phyloP scores from a whole-genome alignment of 768 basidiomycete genomes.

The Cystobasidium onofrii region DNA sequence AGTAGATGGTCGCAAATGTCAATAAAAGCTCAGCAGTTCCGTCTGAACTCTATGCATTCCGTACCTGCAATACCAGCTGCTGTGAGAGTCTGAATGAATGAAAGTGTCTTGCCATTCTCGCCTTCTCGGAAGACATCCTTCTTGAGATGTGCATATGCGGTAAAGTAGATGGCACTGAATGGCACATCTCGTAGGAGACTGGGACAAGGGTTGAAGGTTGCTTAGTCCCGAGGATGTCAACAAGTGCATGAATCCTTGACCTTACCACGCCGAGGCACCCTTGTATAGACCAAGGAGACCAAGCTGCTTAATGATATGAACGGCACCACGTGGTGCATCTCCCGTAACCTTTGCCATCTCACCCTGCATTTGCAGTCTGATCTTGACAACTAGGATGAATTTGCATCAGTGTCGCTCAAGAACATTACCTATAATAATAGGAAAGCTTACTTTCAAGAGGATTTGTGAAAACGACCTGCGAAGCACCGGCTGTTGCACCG shows the following conservation, averaged over 20 bases:
- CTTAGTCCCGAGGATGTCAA: too few species aligned
- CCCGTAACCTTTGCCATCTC: slow-evolving; percentile 71
- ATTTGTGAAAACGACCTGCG: slow-evolving; percentile 98
- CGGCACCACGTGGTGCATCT: slow-evolving; percentile 64
- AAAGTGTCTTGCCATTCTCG: slow-evolving; percentile 83
- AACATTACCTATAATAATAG: too few species aligned
- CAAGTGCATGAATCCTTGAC: not conserved
- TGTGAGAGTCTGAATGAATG: slow-evolving; percentile 77
- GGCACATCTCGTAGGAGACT: slow-evolving; percentile 82
- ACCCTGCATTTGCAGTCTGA: slow-evolving; percentile 88
- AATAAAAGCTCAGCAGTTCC: not conserved
- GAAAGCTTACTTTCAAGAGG: slow-evolving; percentile 73
- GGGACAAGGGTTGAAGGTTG: too few species aligned
- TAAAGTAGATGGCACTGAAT: slow-evolving; percentile 64
- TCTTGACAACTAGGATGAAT: slow-evolving; percentile 49
- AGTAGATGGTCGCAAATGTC: not conserved
- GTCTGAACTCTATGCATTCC: slow-evolving; percentile 42
- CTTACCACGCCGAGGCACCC: slow-evolving; percentile 73
- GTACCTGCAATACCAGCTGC: slow-evolving; percentile 84
- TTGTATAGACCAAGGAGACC: slow-evolving; percentile 87
- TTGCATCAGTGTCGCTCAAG: not conserved
- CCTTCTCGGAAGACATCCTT: slow-evolving; percentile 93
- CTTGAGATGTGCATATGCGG: slow-evolving; percentile 56
- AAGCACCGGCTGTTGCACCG: slow-evolving; percentile 87
- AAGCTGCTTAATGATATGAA: slow-evolving; percentile 85